Percentiles rank a stretch among this genome's conserved stretches.
phyloP scores from a whole-genome alignment of 2,329 filamentous ascomycete species.

The Colletotrichum kahawae region DNA sequence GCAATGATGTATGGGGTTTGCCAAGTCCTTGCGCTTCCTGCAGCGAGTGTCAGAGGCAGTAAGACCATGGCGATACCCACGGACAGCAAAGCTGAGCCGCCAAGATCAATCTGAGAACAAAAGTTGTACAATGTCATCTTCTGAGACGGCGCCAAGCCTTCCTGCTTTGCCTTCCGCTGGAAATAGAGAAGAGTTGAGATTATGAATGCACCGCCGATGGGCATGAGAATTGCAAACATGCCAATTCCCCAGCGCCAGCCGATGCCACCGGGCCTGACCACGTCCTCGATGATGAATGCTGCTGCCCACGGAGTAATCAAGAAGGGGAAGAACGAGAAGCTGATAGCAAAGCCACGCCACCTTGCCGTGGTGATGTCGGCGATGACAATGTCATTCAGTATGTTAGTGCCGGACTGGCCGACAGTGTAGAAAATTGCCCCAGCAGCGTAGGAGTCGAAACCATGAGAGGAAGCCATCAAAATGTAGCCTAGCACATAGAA shows the following conservation, averaged over 20 bases:
- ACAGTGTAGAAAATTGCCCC: neutral
- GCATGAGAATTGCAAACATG: slow-evolving; percentile 62
- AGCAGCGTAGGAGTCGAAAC: slow-evolving; percentile 3
- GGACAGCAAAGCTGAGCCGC: slow-evolving; percentile 47
- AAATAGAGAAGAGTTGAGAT: slow-evolving; percentile 25
- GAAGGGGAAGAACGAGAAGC: slow-evolving; percentile 35
- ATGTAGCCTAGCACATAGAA: slow-evolving; percentile 2
- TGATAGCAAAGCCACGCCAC: slow-evolving; percentile 29
- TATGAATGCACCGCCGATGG: slow-evolving; percentile 38
- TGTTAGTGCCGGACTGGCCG: slow-evolving; percentile 5
- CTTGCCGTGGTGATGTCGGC: slow-evolving; percentile 13
- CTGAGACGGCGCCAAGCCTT: slow-evolving; percentile 10
- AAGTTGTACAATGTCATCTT: slow-evolving; percentile 25
- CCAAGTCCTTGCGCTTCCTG: slow-evolving; percentile 43
- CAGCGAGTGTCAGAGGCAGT: slow-evolving; percentile 60
- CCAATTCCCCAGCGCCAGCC: slow-evolving; percentile 49
- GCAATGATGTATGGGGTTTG: slow-evolving; percentile 46
- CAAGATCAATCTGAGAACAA: slow-evolving; percentile 38
- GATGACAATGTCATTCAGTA: slow-evolving; percentile 12
- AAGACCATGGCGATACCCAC: slow-evolving; percentile 57
- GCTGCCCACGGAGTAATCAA: slow-evolving; percentile 39
- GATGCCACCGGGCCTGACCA: slow-evolving; percentile 23
- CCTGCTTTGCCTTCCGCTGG: slow-evolving; percentile 25
- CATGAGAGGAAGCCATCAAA: slow-evolving; percentile 1
- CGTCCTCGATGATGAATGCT: slow-evolving; percentile 26